Percentiles rank a stretch among this genome's conserved stretches.
Conservation (phyloP, 306 rosid genomes). For the Inga laurina region DNA sequence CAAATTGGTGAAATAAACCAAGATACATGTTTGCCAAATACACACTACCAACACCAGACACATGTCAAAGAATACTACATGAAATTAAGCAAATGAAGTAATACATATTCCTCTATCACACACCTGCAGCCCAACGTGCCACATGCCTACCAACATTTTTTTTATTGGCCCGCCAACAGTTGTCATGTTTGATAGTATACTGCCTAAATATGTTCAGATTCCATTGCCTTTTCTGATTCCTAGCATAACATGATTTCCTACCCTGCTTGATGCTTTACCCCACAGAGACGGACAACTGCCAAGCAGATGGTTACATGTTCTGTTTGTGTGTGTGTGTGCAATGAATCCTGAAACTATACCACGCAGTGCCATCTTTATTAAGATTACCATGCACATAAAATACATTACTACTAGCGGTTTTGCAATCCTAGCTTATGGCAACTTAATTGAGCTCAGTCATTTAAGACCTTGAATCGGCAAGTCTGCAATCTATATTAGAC, state of each 20-base stretch:
- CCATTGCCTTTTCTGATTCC: too few relatives aligned
- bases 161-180: not conserved
- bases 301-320: not conserved
- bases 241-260: not conserved
- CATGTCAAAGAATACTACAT: not conserved
- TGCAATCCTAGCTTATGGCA: not conserved
- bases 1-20: not conserved
- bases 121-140: not conserved
- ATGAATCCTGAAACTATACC: not conserved
- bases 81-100: too few relatives aligned
- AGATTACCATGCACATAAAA: not conserved
- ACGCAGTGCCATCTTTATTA: not conserved
- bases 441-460: not conserved
- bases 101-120: not conserved
- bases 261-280: not conserved
- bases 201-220: not conserved
- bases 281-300: not conserved
- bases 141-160: not conserved
- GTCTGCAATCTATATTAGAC: not conserved
- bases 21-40: too few relatives aligned
- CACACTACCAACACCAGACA: too few relatives aligned
- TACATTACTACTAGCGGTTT: not conserved
- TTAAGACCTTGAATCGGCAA: not conserved
- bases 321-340: not conserved
- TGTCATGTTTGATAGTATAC: not conserved